phyloP scores from a whole-genome alignment of 2,329 filamentous ascomycete genomes.

The Penicillium sp. region DNA sequence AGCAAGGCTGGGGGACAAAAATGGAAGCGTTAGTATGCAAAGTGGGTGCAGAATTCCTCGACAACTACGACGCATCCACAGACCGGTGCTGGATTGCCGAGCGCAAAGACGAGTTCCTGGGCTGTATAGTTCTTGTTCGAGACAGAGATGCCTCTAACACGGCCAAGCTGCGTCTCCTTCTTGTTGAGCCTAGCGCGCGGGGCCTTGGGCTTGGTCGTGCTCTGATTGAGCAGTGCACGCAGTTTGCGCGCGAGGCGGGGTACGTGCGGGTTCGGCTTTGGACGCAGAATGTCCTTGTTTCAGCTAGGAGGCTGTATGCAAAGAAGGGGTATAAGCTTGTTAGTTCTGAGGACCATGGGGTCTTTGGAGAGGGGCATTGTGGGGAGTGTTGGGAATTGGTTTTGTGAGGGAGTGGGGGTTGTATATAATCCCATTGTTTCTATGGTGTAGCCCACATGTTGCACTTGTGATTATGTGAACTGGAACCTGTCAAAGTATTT shows the following conservation, averaged over 20 bases:
- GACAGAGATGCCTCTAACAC: conserved; percentile 8
- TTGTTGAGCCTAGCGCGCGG: conserved; percentile 7
- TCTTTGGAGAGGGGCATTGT: conserved; percentile 12
- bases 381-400: conserved; percentile 21
- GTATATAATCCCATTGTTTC: too few relatives aligned
- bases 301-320: conserved; percentile 17
- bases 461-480: too few relatives aligned
- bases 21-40: conserved; percentile 15
- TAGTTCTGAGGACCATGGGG: conserved; percentile 13
- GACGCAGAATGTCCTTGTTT: conserved; percentile 16
- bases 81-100: conserved; percentile 24
- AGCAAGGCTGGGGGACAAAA: conserved; percentile 15
- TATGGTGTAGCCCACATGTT: too few relatives aligned
- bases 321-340: conserved; percentile 19
- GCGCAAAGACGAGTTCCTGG: conserved; percentile 9
- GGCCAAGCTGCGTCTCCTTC: not conserved
- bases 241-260: conserved; percentile 16
- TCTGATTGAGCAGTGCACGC: conserved; percentile 16
- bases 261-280: conserved; percentile 17
- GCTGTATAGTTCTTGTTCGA: conserved; percentile 17
- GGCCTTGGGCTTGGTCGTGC: conserved; percentile 14
- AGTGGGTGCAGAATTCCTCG: conserved; percentile 17
- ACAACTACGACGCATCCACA: conserved; percentile 10
- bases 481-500: too few relatives aligned
- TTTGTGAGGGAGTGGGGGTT: not conserved